These are phyloP conservation scores for Yamadazyma blattariae DNA, from an alignment of 1,139 yeast genomes.

Conservation along the genomic window DNA sequence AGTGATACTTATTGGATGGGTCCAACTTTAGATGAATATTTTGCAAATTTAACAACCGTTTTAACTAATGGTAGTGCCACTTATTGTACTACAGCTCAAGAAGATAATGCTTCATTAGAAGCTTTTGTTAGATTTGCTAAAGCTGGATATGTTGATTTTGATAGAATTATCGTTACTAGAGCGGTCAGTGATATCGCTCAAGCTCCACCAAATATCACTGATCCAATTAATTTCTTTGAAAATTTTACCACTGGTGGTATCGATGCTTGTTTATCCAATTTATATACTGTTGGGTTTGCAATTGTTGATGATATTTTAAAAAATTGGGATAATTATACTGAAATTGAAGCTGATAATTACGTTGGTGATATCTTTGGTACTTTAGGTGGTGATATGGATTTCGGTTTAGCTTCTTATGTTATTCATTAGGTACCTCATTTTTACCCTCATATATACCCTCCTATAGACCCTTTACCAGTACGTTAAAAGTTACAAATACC, in stretches of 20 bases:
- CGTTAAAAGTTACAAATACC: too few relatives aligned
- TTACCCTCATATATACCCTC: not conserved
- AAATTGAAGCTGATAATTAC: constrained; percentile 48
- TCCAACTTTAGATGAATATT: constrained; percentile 47
- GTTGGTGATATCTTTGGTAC: constrained; percentile 60
- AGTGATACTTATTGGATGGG: constrained; percentile 64
- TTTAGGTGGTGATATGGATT: constrained; percentile 39
- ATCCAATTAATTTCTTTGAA: constrained; percentile 51
- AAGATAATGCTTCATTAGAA: constrained; percentile 66
- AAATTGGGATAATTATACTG: constrained; percentile 53
- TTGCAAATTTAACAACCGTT: constrained; percentile 44
- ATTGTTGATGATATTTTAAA: constrained; percentile 50
- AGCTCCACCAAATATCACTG: constrained; percentile 46
- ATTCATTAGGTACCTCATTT: constrained; percentile 2
- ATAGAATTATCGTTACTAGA: constrained; percentile 60
- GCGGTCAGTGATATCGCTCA: constrained; percentile 62
- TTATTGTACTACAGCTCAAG: constrained; percentile 66
- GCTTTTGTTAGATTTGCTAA: constrained; percentile 54
- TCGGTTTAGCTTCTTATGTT: constrained; percentile 18
- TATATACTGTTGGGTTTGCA: constrained; percentile 55
- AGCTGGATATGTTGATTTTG: constrained; percentile 54
- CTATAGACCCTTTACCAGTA: too few relatives aligned
- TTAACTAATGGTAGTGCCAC: constrained; percentile 59
- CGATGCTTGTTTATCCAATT: constrained; percentile 47
- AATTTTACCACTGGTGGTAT: constrained; percentile 53